Evolutionary conservation across 2,329 filamentous ascomycete genomes (phyloP).

Genomic region (Alternaria gansuensis): DNA sequence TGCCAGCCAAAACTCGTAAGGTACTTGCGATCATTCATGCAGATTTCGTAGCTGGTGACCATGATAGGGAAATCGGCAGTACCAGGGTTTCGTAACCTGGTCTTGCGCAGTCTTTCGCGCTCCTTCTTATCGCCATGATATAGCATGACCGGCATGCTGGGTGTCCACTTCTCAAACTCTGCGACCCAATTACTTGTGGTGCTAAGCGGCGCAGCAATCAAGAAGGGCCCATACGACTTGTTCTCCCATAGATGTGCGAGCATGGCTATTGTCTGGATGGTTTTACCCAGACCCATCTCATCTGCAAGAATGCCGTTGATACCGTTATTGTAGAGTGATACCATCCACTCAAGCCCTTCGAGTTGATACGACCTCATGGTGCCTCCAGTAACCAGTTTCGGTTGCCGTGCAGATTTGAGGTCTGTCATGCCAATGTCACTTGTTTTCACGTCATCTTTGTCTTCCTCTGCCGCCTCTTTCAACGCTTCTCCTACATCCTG

Average conservation of each 20-base stretch:
- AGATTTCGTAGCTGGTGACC: slow-evolving; percentile 95
- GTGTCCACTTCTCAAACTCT: slow-evolving; percentile 91
- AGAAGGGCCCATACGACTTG: slow-evolving; percentile 85
- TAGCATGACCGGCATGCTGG: slow-evolving; percentile 83
- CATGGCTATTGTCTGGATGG: slow-evolving; percentile 87
- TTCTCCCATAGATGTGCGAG: slow-evolving; percentile 88
- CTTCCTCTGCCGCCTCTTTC: slow-evolving; percentile 66
- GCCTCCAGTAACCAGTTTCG: slow-evolving; percentile 82
- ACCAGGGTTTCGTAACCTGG: slow-evolving; percentile 74
- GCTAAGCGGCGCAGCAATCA: slow-evolving; percentile 89
- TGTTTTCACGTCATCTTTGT: slow-evolving; percentile 66
- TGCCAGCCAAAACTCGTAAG: slow-evolving; percentile 90
- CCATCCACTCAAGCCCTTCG: slow-evolving; percentile 93
- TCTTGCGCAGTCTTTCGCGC: slow-evolving; percentile 76
- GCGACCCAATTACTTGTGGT: slow-evolving; percentile 96
- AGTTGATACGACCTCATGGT: slow-evolving; percentile 95
- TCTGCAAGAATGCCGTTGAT: slow-evolving; percentile 91
- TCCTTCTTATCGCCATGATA: slow-evolving; percentile 87
- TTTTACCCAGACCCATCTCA: slow-evolving; percentile 95
- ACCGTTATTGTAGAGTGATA: slow-evolving; percentile 83
- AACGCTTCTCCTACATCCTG: slow-evolving; percentile 66
- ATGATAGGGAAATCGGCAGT: slow-evolving; percentile 84
- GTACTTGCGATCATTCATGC: slow-evolving; percentile 85
- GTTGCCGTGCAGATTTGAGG: slow-evolving; percentile 83
- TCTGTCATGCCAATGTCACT: slow-evolving; percentile 71